A percentile compares a stretch with the other conserved stretches of the same genome.
These are phyloP conservation scores for Rhamnella rubrinervis DNA, from an alignment of 331 rosid species.

Conservation along the genomic window DNA sequence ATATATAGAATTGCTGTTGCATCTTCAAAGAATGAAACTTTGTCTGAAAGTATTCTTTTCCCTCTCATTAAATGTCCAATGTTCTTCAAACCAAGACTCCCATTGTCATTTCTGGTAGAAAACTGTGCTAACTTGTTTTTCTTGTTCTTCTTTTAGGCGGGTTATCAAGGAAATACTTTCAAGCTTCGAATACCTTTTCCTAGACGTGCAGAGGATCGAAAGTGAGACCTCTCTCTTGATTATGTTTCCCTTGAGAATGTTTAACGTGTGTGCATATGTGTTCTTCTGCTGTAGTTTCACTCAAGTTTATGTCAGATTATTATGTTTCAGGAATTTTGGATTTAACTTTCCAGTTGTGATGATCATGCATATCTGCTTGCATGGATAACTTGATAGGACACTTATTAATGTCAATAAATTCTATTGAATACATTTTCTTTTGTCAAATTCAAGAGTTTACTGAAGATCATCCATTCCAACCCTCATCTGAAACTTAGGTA, in stretches of 20 bases:
- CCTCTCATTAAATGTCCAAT: not conserved
- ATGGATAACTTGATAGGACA: not conserved
- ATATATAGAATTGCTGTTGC: not conserved
- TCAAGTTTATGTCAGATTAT: not conserved
- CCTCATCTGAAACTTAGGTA: not conserved
- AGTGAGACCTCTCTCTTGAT: constrained; percentile 47
- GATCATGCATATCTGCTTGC: not conserved
- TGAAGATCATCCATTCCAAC: not conserved
- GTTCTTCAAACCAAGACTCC: not conserved
- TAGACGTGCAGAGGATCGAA: constrained; percentile 82
- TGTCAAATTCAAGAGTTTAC: too few species aligned
- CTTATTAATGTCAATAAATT: not conserved
- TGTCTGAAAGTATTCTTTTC: not conserved
- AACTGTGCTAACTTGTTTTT: not conserved
- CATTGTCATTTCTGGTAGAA: constrained; percentile 15
- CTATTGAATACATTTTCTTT: too few species aligned
- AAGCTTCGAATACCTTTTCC: constrained; percentile 95
- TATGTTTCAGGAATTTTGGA: constrained; percentile 1
- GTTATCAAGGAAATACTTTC: constrained; percentile 62
- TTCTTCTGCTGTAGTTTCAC: not conserved
- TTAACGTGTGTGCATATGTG: not conserved
- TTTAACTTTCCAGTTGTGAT: not conserved
- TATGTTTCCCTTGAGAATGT: not conserved
- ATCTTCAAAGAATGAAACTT: not conserved
- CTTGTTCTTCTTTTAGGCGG: constrained; percentile 47